Evolutionary conservation across 2,329 filamentous ascomycete genomes (phyloP), one percentile per base, ranked within the genome.

Genomic region (Trichocomaceae sp.): DNA sequence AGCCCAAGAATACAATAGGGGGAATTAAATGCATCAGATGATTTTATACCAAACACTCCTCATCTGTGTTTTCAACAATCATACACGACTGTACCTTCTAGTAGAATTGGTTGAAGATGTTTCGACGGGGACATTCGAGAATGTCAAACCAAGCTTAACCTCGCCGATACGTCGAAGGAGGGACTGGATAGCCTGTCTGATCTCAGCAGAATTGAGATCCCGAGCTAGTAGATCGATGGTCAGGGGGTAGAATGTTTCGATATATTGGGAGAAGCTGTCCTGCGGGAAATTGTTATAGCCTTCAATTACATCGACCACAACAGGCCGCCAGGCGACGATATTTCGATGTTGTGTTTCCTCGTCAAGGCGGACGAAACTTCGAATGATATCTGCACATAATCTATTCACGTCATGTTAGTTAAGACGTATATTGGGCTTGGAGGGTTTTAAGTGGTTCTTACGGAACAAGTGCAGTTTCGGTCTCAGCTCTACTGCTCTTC

Each of bases 291-390:
- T 86, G 0, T 85, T 85, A 69, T 92, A 97, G 1, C 93, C 93
- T 66, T 99, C 92, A 9, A 99, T 78, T 8, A 99, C 93, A 67
- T 96, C 93, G 17, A 99, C 90, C 1, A 99, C 93, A 0, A 99
- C 93, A 0, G 93, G 93, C 17, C 93, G 81, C 93, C 93, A 99
- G 0, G 95, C 95, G 23, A 95, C 83, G 54, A 99, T 96, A 71
- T 99, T 99, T 54, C 93, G 82, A 68, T 97, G 91, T 72, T 99
- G 93, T 26, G 89, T 95, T 67, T 99, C 95, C 69, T 96, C 91
- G 66, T 97, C 93, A 2, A 99, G 83, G 3, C 80, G 78, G 10
- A 90, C 84, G 70, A 95, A 99, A 13, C 86, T 86, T 37, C 83
- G 82, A 58, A 99, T 86, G 59, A 99, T 96, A 70, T 99, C 93